Conservation (phyloP, 129 eudicot species). For the Chrysanthemum seticuspe region DNA sequence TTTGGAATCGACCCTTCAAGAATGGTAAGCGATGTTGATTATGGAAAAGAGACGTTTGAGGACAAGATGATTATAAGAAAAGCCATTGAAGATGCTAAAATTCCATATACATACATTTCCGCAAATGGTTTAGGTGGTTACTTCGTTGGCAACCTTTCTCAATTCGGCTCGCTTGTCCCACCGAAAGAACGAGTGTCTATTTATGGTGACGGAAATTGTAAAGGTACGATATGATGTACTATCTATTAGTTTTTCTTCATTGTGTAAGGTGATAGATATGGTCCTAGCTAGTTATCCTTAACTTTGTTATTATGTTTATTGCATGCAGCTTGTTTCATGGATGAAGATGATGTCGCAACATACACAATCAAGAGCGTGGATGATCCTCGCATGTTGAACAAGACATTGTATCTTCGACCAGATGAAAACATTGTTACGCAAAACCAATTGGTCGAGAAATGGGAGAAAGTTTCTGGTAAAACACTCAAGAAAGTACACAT, state of each 20-base stretch:
- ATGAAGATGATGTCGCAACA: constrained; percentile 48
- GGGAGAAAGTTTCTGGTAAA: constrained; percentile 48
- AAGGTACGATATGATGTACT: constrained; percentile 30
- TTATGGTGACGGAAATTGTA: constrained; percentile 43
- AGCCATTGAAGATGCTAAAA: constrained; percentile 47
- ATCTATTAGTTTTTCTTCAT: too few species aligned
- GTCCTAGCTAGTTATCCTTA: too few species aligned
- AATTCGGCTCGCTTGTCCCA: constrained; percentile 35
- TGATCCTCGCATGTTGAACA: constrained; percentile 44
- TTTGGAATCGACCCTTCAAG: constrained; percentile 50
- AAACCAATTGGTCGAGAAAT: constrained; percentile 30
- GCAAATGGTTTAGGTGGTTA: constrained; percentile 55
- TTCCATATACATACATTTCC: constrained; percentile 49
- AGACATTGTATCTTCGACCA: constrained; percentile 46
- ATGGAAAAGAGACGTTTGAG: constrained; percentile 37
- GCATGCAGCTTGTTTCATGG: constrained; percentile 38
- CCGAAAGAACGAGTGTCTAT: constrained; percentile 37
- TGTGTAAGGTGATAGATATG: too few species aligned
- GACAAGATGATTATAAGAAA: constrained; percentile 49
- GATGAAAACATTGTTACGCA: constrained; percentile 42
- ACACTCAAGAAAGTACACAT: constrained; percentile 32
- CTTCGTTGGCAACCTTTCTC: constrained; percentile 43
- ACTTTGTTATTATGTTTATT: too few species aligned
- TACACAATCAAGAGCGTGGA: constrained; percentile 46
- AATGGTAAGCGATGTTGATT: constrained; percentile 32